These are phyloP conservation scores for Inonotus obliquus DNA, from an alignment of 1,284 basidiomycete genomes.

Conservation along the genomic window DNA sequence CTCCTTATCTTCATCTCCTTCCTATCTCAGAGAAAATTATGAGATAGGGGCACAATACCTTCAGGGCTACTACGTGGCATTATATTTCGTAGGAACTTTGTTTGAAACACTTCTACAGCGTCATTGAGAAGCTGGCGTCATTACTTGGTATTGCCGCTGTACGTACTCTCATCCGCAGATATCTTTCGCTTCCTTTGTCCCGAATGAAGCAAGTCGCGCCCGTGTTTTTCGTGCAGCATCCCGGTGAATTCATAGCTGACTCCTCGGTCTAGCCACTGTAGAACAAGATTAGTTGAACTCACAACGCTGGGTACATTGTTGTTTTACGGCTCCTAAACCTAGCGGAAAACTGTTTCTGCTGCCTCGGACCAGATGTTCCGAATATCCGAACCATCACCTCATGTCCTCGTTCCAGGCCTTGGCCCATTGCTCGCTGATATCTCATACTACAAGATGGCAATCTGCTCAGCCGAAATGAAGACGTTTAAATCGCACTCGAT, in stretches of 20 bases:
- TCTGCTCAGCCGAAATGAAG: background rate
- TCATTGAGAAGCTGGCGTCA: background rate
- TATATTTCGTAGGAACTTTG: background rate
- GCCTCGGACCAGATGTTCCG: background rate
- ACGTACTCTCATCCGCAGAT: background rate
- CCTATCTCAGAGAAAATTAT: background rate
- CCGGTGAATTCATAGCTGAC: background rate
- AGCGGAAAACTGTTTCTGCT: background rate
- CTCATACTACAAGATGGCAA: background rate
- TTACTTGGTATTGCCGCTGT: background rate
- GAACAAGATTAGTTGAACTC: background rate
- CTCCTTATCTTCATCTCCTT: background rate
- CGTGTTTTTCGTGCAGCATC: background rate
- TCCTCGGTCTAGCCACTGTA: background rate
- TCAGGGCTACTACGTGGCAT: background rate
- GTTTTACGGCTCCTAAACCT: background rate
- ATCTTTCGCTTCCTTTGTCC: background rate
- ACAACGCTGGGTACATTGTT: background rate
- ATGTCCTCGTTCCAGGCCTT: conserved; percentile 1
- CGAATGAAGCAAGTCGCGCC: background rate
- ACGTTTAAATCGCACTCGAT: background rate
- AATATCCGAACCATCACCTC: background rate
- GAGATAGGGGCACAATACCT: background rate
- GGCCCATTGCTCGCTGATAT: background rate
- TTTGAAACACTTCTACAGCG: background rate